phyloP scores from a whole-genome alignment of 768 basidiomycete genomes.

The Mrakia gelida region DNA sequence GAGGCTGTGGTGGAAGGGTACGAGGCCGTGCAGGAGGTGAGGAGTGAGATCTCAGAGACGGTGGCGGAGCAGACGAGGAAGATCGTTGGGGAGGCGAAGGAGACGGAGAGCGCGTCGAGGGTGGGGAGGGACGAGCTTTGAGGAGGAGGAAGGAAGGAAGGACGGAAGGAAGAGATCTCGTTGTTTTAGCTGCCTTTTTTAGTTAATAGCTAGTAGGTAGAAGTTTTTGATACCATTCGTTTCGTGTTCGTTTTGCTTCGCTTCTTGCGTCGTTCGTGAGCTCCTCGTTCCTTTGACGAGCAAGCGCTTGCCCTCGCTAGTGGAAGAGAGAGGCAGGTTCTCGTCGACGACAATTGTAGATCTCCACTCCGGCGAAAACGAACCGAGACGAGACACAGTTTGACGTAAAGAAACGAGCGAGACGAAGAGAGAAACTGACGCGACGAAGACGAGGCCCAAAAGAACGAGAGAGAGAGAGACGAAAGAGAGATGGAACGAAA shows the following conservation, averaged over 20 bases:
- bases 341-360: too few species aligned
- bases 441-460: not conserved
- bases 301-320: too few species aligned
- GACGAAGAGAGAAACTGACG: not conserved
- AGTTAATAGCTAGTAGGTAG: too few species aligned
- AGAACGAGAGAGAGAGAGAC: not conserved
- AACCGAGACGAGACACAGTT: not conserved
- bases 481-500: not conserved
- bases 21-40: not conserved
- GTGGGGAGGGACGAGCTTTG: not conserved
- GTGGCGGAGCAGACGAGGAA: not conserved
- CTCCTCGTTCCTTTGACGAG: too few species aligned
- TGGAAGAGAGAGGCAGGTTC: too few species aligned
- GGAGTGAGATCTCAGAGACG: not conserved
- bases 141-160: conserved; percentile 22
- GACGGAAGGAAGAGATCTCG: not conserved
- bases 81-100: not conserved
- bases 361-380: not conserved
- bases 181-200: too few species aligned
- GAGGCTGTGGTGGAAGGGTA: not conserved
- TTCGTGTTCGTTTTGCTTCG: too few species aligned
- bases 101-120: not conserved
- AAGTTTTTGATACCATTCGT: too few species aligned
- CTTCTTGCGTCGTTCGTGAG: too few species aligned
- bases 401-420: not conserved